A percentile compares a stretch with the other conserved stretches of the same genome.
phyloP scores from a whole-genome alignment of 805 yeast genomes.

The Wickerhamomyces mucosus region DNA sequence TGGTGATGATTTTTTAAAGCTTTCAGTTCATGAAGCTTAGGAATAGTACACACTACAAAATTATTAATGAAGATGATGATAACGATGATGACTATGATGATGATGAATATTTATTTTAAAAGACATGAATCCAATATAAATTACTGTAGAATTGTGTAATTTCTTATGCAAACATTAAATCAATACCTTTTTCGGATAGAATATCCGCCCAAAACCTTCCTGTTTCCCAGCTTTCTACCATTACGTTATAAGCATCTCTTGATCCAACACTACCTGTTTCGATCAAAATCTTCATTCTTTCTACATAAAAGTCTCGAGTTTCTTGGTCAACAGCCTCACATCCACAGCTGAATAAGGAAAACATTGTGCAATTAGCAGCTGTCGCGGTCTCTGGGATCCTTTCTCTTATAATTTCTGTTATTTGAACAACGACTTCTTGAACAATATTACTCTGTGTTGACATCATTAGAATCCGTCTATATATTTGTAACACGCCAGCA shows the following conservation, averaged over 20 bases:
- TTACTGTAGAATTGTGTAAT: neutral
- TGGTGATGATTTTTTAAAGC: conserved; percentile 38
- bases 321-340: conserved; percentile 36
- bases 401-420: conserved; percentile 24
- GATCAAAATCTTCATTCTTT: conserved; percentile 28
- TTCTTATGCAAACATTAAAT: conserved; percentile 37
- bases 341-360: conserved; percentile 44
- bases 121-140: neutral
- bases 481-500: conserved; percentile 46
- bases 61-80: neutral
- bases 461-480: conserved; percentile 44
- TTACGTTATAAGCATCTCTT: conserved; percentile 23
- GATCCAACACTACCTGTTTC: conserved; percentile 26
- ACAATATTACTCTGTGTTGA: conserved; percentile 38
- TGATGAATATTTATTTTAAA: too few species aligned
- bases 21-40: neutral
- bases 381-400: conserved; percentile 35
- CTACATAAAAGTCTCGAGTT: conserved; percentile 24
- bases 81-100: too few species aligned
- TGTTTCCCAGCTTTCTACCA: conserved; percentile 43
- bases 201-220: conserved; percentile 46
- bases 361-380: conserved; percentile 42
- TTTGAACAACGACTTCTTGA: conserved; percentile 29
- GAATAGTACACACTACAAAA: neutral
- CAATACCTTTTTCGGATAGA: conserved; percentile 32